Base-by-base conservation (phyloP, 257 asterid genomes). In the Galeopsis tetrahit region DNA sequence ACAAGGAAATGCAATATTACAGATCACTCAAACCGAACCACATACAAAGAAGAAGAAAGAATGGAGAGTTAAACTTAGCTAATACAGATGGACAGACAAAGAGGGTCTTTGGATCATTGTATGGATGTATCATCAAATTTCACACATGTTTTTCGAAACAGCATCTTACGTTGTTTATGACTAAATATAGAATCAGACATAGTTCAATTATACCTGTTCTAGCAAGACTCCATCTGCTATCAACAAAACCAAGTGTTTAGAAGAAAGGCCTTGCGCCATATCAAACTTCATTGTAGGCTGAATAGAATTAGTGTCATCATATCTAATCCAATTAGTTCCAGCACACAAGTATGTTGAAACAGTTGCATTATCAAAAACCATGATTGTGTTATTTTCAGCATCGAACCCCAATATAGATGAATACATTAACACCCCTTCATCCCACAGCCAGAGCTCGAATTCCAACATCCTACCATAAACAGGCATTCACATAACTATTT, bases 401-500 rank as follows among this genome's bases (percentile, higher is more conserved):
- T 83, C 88, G 70, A 81, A 90, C 35, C 49, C 81, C 48, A 82
- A 9, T 5, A 88, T 74, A 9, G 68, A 83, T 31, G 68, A 71
- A 43, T 86, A 85, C 1, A 75, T 55, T 80, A 90, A 7, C 49
- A 75, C 67, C 15, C 95, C 92, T 44, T 75, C 72, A 56, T 40
- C 85, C 87, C 34, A 73, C 78, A 0, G 95, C 92, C 0, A 87
- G 85, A 21, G 84, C 87, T 34, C 95, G 85, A 7, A 88, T 86
- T 75, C 66, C 96, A 91, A 88, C 8, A 93, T 79, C 69, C 88
- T 72, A 38, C 96, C 95, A 15, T 88, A 90, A 43, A 69, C 79
- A 1, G 93, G 91, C 85, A 88, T 76, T n/a, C 89, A 95, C 91
- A 90, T 81, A 11, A 86, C 88, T 38, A 88, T 59, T 56, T 85